phyloP scores from a whole-genome alignment of 2,329 filamentous ascomycete species.

The Massarina eburnea region DNA sequence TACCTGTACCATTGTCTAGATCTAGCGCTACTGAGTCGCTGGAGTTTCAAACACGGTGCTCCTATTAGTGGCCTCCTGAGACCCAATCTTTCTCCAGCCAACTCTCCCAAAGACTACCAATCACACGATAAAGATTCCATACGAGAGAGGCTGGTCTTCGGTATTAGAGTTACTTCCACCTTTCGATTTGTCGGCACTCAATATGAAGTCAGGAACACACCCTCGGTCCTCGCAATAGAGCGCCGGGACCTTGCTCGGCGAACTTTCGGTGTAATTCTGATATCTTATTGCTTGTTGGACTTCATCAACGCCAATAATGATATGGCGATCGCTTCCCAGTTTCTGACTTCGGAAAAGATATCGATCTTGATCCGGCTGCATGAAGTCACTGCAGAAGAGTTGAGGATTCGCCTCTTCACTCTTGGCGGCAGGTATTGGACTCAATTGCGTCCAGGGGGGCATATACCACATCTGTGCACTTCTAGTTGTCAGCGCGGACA shows the following conservation, averaged over 20 bases:
- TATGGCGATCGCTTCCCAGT: conserved; percentile 3
- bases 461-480: conserved; percentile 11
- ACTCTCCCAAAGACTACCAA: neutral
- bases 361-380: conserved; percentile 7
- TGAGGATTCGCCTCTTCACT: conserved; percentile 10
- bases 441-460: conserved; percentile 13
- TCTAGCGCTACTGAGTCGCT: conserved; percentile 10
- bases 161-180: conserved; percentile 1
- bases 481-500: neutral
- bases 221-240: neutral
- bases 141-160: conserved; percentile 4
- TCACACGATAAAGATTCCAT: neutral
- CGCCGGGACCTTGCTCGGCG: conserved; percentile 1
- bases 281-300: conserved; percentile 8
- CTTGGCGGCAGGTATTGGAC: conserved; percentile 6
- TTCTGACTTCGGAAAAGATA: conserved; percentile 6
- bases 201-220: conserved; percentile 9
- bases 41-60: conserved; percentile 5
- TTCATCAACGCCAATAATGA: conserved; percentile 8
- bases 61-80: conserved; percentile 3
- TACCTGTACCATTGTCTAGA: conserved; percentile 12
- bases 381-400: conserved; percentile 9
- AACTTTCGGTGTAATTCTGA: conserved; percentile 2
- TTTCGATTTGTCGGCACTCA: conserved; percentile 10
- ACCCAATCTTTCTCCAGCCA: neutral